Percentiles rank a stretch among this genome's conserved stretches.
phyloP scores from a whole-genome alignment of 2,329 filamentous ascomycete genomes.

The Neospermospora avenae region DNA sequence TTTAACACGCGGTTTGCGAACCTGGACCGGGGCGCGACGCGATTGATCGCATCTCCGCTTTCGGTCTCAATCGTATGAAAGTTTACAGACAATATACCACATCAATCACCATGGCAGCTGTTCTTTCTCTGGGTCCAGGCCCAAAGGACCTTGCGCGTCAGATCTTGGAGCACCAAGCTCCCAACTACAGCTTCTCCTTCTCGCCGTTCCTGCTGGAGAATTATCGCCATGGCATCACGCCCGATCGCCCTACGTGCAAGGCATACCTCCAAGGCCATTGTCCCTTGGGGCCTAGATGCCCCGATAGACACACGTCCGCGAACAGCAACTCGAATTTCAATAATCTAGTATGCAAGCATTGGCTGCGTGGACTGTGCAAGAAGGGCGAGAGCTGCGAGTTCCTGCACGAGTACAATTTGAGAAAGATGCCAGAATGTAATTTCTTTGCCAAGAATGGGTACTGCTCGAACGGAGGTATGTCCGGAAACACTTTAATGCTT shows the following conservation, averaged over 20 bases:
- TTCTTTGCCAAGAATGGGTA: conserved; percentile 93
- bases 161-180: conserved; percentile 56
- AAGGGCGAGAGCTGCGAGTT: conserved; percentile 98
- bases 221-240: conserved; percentile 79
- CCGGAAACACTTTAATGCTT: background rate
- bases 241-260: conserved; percentile 78
- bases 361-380: conserved; percentile 94
- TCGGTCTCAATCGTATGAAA: background rate
- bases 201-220: conserved; percentile 78
- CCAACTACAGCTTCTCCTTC: conserved; percentile 73
- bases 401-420: conserved; percentile 95
- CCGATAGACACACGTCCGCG: conserved; percentile 68
- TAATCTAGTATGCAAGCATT: conserved; percentile 96
- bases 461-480: conserved; percentile 73
- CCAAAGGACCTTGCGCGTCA: conserved; percentile 33
- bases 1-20: background rate
- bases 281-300: conserved; percentile 77
- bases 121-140: conserved; percentile 28
- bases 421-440: conserved; percentile 98
- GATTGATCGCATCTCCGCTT: background rate
- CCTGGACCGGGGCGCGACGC: background rate
- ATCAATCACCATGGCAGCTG: conserved; percentile 14
- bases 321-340: conserved; percentile 55
- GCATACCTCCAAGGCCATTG: conserved; percentile 84
- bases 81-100: background rate